Evolutionary conservation across 139 green algal genomes (phyloP), one percentile per base, ranked within the genome.

Genomic region (Chlamydomonas schloesseri): DNA sequence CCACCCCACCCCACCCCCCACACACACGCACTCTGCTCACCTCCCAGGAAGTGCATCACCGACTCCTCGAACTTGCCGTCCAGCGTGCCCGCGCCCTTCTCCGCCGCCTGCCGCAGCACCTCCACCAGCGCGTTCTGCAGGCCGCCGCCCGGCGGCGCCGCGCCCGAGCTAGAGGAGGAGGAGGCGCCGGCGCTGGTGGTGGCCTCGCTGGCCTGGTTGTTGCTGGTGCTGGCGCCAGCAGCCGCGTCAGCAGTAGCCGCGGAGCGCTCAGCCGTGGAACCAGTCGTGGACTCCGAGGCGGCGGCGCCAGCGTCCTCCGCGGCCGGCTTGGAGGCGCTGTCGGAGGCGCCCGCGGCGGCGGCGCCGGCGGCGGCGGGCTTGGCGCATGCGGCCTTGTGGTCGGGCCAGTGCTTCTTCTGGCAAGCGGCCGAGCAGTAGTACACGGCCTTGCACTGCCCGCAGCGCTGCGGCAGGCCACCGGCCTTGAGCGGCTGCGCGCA

Each of bases 401-500:
- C 77, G 18, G 85, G 69, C 85, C 85, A 89, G 34, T 83, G 76
- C 77, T 75, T 82, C 36, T 89, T 89, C 77, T 89, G 85, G 76
- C 85, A 89, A 6, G 71, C 57, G 6, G 57, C 0, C 0, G 76
- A 79, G 85, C 85, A 89, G 85, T 89, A 89, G 77, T 89, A 89
- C 13, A 77, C 82, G 21, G 67, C 24, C 77, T 89, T 89, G 85
- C 85, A 89, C 31, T 72, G 65, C 15, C 47, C 36, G 77, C 85
- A 89, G 69, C 85, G 85, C 75, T 82, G 77, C 33, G 85, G 85
- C 76, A 89, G 85, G 23, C 69, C 64, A 42, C 78, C 78, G n/a
- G 58, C 28, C 62, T 84, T 81, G 29, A 89, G 85, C 4, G 76
- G 69, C 58, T 86, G 33, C 10, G 34, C 34, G 85, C 85, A 89